Percentiles rank a stretch among this genome's conserved stretches.
Evolutionary conservation across 192 early-diverging fungal genomes (phyloP).

Genomic region (Mortierella alpina): DNA sequence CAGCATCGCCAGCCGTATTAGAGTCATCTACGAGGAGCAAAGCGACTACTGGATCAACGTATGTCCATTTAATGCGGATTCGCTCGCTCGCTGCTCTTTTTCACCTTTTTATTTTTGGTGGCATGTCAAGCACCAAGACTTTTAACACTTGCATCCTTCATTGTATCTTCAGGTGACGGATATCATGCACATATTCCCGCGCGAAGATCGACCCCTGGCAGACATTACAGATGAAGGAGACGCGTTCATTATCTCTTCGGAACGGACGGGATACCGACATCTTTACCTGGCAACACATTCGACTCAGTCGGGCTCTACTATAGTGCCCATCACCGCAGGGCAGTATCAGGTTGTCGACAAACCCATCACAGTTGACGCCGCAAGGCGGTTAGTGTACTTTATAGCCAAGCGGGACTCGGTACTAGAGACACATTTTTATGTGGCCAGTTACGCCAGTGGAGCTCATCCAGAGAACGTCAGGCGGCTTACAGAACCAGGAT

Average conservation of each 20-base stretch:
- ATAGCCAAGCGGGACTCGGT: conserved; percentile 66
- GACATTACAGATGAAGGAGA: neutral
- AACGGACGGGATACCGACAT: conserved; percentile 71
- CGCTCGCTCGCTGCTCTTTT: neutral
- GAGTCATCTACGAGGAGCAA: conserved; percentile 65
- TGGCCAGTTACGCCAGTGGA: conserved; percentile 46
- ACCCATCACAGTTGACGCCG: conserved; percentile 64
- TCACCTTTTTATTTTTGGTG: neutral
- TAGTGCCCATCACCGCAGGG: conserved; percentile 64
- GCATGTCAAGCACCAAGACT: neutral
- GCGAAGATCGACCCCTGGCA: neutral
- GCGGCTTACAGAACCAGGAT: conserved; percentile 61
- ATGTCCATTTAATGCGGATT: conserved; percentile 9
- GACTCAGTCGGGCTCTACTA: conserved; percentile 1
- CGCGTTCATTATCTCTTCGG: conserved; percentile 64
- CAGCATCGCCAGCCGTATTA: conserved; percentile 30
- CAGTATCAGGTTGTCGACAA: conserved; percentile 70
- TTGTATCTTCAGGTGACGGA: conserved; percentile 22
- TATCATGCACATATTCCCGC: conserved; percentile 35
- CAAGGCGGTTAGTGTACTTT: conserved; percentile 68
- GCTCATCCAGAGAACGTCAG: conserved; percentile 15
- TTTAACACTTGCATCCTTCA: neutral
- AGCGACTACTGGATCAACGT: conserved; percentile 73
- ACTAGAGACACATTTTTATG: conserved; percentile 73
- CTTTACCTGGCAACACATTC: conserved; percentile 62